Base-by-base conservation (phyloP, 2,329 filamentous ascomycete genomes). In the Lecanicillium sp. region DNA sequence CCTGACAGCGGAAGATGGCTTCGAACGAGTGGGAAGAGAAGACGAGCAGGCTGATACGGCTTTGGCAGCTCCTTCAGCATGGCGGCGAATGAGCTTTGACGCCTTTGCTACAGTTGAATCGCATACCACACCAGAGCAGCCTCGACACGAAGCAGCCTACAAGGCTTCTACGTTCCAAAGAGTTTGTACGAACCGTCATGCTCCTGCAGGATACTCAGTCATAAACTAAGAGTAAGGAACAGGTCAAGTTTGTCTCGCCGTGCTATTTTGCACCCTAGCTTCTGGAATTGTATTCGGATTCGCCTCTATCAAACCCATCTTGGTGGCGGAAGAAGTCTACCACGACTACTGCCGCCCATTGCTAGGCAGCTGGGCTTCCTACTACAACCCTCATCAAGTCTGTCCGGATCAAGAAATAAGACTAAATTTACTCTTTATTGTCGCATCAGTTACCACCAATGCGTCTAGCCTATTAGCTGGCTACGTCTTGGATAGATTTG, bases 371-470 rank as follows among this genome's bases (percentile, higher is more conserved):
- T n/a, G n/a, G n/a, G n/a, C n/a, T n/a, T n/a, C n/a, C n/a, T n/a
- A n/a, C n/a, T n/a, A n/a, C n/a, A n/a, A n/a, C n/a, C n/a, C n/a
- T n/a, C n/a, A n/a, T n/a, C n/a, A n/a, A n/a, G n/a, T n/a, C n/a
- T 74, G 59, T 54, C 62, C 68, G 42, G 75, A 77, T 51, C 54
- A 56, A 31, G 56, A 59, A 42, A 75, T 79, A 38, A 71, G 70
- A 43, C 71, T 95, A 41, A 95, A 95, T 57, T 67, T 95, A 48
- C 94, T 94, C 85, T 95, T 95, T 67, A 94, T 87, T 5, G 74
- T 88, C 29, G 88, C 88, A 11, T 88, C 87, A 12, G 87, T 94
- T 9, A 83, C 77, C 6, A 94, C 88, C 29, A 95, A 95, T 52
- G 83, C 94, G 11, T 85, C 80, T 29, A 88, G 89, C 11, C 70